Base-by-base conservation (phyloP, 176 grass and related monocot species). In the Aegilops umbellulata region DNA sequence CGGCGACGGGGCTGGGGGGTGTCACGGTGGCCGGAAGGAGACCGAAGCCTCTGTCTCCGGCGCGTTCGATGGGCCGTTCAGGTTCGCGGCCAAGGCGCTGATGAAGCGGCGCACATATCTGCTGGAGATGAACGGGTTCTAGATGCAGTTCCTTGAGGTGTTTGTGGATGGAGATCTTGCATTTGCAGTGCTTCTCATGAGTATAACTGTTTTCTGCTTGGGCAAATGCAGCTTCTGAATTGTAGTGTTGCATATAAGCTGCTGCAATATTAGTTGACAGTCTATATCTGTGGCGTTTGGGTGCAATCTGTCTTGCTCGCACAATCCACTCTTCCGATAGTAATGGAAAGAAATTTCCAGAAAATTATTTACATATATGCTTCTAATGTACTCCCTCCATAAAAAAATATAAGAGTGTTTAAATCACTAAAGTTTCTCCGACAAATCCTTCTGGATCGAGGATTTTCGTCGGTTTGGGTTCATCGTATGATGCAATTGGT, bases 81-180 rank as follows among this genome's bases (percentile, higher is more conserved):
- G 79, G 31, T 84, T 80, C 6, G 93, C 91, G 2, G 93, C 80
- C 2, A 95, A 87, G 85, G 77, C 89, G 0, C 85, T 98, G 83
- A 93, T 95, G 93, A 92, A 90, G 85, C 86, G 89, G 60, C 89
- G 93, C 55, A 95, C 93, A 5, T 95, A 95, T 67, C 93, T 98
- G 11, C 78, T 98, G 74, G 95, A 98, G 85, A 98, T 95, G 95
- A 98, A 98, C 88, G 91, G 93, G 10, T 98, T 98, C 82, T 97
- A 92, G 90, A 61, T 63, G 14, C 26, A 3, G 32, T 38, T 8
- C 9, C 16, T 66, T 23, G 44, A 65, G 41, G 42, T 32, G 41
- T 69, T 24, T 3, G 22, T 63, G 29, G 69, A 9, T 15, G 53
- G 19, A 57, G 8, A 60, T 44, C 8, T 78, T 71, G 20, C 13